Percentiles rank a stretch among this genome's conserved stretches.
These are phyloP conservation scores for Lolium rigidum DNA, from an alignment of 176 grass and related monocot genomes.

Conservation along the genomic window DNA sequence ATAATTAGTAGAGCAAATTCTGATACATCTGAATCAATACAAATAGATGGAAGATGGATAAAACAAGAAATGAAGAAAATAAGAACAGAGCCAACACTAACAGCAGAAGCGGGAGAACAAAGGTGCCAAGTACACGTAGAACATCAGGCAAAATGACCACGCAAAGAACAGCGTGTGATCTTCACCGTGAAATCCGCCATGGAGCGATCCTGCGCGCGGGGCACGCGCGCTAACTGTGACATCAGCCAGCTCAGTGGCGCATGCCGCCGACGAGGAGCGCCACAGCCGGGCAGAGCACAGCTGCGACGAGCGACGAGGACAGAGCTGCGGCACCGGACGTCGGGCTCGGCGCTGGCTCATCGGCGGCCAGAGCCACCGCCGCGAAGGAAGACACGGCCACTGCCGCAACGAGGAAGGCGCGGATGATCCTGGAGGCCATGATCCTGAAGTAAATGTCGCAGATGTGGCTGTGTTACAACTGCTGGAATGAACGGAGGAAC, in stretches of 20 bases:
- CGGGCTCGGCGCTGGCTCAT: conserved; percentile 76
- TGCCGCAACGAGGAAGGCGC: conserved; percentile 33
- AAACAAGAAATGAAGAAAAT: not conserved
- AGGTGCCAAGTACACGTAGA: not conserved
- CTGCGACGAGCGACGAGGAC: conserved; percentile 48
- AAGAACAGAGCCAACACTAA: not conserved
- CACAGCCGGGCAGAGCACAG: conserved; percentile 66
- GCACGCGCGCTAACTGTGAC: not conserved
- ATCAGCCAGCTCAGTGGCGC: conserved; percentile 47
- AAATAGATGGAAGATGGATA: conserved; percentile 1
- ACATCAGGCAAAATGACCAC: not conserved
- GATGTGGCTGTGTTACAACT: not conserved
- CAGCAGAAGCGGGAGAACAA: not conserved
- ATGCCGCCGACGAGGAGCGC: conserved; percentile 60
- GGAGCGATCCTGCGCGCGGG: conserved; percentile 1
- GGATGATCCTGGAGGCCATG: conserved; percentile 49
- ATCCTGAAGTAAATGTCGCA: not conserved
- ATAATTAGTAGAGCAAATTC: not conserved
- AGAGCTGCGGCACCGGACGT: conserved; percentile 48
- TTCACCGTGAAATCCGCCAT: not conserved
- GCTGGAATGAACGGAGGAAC: not conserved
- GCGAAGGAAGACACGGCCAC: conserved; percentile 49
- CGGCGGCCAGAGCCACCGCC: conserved; percentile 52
- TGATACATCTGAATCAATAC: conserved; percentile 27
- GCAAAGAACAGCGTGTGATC: not conserved